Base-by-base conservation (phyloP, 2,329 filamentous ascomycete species). In the Colletotrichum sp. region DNA sequence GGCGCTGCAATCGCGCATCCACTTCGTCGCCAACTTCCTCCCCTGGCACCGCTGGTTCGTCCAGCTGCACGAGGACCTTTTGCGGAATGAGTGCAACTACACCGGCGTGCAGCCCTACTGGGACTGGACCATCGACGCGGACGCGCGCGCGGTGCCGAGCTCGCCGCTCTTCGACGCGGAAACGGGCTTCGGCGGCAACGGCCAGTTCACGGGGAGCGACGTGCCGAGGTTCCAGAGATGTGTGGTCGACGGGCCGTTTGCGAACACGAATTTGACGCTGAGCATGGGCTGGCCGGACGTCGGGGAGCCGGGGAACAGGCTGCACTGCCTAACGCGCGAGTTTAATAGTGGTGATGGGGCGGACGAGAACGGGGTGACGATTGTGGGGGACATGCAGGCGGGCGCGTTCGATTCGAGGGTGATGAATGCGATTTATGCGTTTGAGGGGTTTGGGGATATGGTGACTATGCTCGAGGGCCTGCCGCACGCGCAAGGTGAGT, bases 41-140 rank as follows among this genome's bases (percentile, higher is more conserved):
- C 83, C 83, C 2, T 85, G 81, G 79, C 84, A 85, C 75, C 81
- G 83, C 10, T 81, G 79, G 34, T 80, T 81, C 67, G 74, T 83
- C 16, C 76, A 81, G 28, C 71, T 81, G 9, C 83, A 84, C 69
- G 83, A 85, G 70, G 24, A 77, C 18, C 73, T 80, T 1, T 78
- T 85, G 2, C 77, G 79, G 26, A 78, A 68, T 3, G 79, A 82
- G 66, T 85, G 84, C 70, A 79, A 79, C 64, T 84, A 81, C 77
- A 78, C 65, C 7, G 83, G 82, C 21, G 72, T 77, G 12, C 83
- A 84, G 69, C 83, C 83, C 52, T 81, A 83, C 75, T 83, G 82
- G 81, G 80, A 82, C 71, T 82, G 79, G 80, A 80, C 76, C 21
- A 75, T 81, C 24, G 80, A 82, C 65, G 76, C 76, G 56, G 76